Base-by-base conservation (phyloP, 129 eudicot species). In the Arctium lappa region DNA sequence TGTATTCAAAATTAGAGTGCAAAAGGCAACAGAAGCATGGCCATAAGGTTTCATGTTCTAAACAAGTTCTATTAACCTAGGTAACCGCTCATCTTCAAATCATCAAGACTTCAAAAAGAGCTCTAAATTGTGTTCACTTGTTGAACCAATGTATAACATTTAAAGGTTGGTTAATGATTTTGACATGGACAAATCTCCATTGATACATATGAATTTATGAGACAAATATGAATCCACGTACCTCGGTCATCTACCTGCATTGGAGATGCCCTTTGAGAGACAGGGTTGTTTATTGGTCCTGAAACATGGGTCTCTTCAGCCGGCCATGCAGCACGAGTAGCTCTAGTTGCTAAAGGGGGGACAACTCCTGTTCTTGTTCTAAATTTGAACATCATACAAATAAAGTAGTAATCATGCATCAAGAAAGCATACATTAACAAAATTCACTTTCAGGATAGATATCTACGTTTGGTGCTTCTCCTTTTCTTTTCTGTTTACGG, bases 271-370 rank as follows among this genome's bases (percentile, higher is more conserved):
- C 34, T 86, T 74, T 79, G 88, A 5, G 71, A 27, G 3, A 32
- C 37, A 22, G 92, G 81, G 79, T 70, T 82, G 56, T 31, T 73
- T 53, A 50, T 73, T 36, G 84, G 88, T 76, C 31, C 79, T 68
- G 82, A 76, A 80, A 37, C 89, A 78, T 31, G 37, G 22, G 15
- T 75, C 81, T 83, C 84, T 33, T 66, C 74, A 81, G 86, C 82
- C 2, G 92, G 86, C 99, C 97, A 95, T 32, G 99, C 97, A 77
- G 99, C 95, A 85, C 69, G 81, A 75, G 97, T 93, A 77, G 97
- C 97, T 89, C 97, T 93, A 79, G 86, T 83, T 78, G 94, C 90
- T 78, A 95, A 82, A 72, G 97, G 91, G 4, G 90, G 90, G 16
- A 89, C 90, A 72, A 56, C 91, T 42, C 97, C 97, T 8, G 88